Percentiles rank a stretch among this genome's conserved stretches.
Conservation (phyloP, 1,284 basidiomycete species). For the Heterobasidion occidentale region DNA sequence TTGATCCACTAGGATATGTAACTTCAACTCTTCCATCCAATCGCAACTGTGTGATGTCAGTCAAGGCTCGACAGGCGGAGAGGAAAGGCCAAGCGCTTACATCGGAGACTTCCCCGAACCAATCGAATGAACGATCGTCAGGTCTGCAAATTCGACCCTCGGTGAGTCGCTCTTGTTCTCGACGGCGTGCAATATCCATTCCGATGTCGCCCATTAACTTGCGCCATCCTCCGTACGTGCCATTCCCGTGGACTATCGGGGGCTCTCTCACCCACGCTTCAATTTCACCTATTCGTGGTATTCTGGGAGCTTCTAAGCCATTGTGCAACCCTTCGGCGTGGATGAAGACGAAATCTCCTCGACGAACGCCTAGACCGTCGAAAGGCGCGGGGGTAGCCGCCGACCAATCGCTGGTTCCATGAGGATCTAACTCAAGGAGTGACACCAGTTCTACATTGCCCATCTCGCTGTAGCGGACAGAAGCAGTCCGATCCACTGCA, state of each 20-base stretch:
- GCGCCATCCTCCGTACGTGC: conserved; percentile 57
- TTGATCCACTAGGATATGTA: conserved; percentile 46
- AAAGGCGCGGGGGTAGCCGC: conserved; percentile 29
- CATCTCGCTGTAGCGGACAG: conserved; percentile 49
- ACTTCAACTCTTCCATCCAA: conserved; percentile 65
- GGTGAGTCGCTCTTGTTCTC: conserved; percentile 25
- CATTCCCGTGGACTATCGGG: conserved; percentile 37
- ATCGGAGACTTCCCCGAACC: conserved; percentile 75
- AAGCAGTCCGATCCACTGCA: conserved; percentile 64
- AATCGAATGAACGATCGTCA: conserved; percentile 38
- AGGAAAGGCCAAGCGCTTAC: conserved; percentile 29
- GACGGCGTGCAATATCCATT: conserved; percentile 41
- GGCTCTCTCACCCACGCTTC: conserved; percentile 69
- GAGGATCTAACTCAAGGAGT: conserved; percentile 82
- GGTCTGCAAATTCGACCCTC: conserved; percentile 41
- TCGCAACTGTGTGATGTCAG: conserved; percentile 40
- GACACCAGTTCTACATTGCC: conserved; percentile 61
- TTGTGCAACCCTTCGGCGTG: conserved; percentile 60
- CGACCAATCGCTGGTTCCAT: conserved; percentile 51
- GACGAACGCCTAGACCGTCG: conserved; percentile 71
- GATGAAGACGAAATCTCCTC: conserved; percentile 82
- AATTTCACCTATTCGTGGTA: conserved; percentile 74
- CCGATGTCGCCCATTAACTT: conserved; percentile 62
- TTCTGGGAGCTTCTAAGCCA: conserved; percentile 53
- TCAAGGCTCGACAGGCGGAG: not conserved